Conservation (phyloP, 2,329 filamentous ascomycete genomes). For the Pseudopithomyces chartarum region DNA sequence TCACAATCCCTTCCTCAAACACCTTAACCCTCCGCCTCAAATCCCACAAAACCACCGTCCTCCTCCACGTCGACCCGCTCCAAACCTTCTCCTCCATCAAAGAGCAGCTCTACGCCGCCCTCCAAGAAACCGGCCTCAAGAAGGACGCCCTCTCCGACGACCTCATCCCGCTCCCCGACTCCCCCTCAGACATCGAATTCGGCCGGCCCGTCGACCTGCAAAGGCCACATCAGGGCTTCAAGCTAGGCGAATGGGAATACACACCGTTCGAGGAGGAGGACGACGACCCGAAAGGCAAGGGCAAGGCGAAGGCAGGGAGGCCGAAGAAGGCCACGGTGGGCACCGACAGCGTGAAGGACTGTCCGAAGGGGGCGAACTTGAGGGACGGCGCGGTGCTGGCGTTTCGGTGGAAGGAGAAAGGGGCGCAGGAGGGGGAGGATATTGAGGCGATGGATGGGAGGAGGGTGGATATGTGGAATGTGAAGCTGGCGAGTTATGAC, state of each 20-base stretch:
- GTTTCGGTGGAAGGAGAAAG: conserved; percentile 41
- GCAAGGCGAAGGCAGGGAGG: conserved; percentile 44
- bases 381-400: conserved; percentile 43
- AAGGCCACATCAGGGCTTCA: conserved; percentile 48
- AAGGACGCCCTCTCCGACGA: conserved; percentile 32
- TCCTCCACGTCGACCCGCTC: conserved; percentile 53
- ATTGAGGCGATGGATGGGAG: conserved; percentile 14
- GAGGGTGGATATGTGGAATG: conserved; percentile 36
- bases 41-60: conserved; percentile 50
- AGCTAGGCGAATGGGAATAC: conserved; percentile 41
- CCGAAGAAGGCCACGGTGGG: conserved; percentile 13
- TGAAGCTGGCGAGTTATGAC: conserved; percentile 42
- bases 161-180: conserved; percentile 44
- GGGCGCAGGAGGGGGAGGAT: conserved; percentile 21
- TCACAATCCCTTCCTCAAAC: conserved; percentile 26
- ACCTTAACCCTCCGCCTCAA: conserved; percentile 55
- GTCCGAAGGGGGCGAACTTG: conserved; percentile 43
- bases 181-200: conserved; percentile 47
- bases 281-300: conserved; percentile 41
- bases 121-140: conserved; percentile 46
- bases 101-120: conserved; percentile 46
- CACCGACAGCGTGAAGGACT: conserved; percentile 24
- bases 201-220: conserved; percentile 48
- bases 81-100: conserved; percentile 48
- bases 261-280: conserved; percentile 30